A percentile compares a stretch with the other conserved stretches of the same genome.
phyloP scores from a whole-genome alignment of 176 grass and related monocot genomes.

The Tillandsia leiboldiana region DNA sequence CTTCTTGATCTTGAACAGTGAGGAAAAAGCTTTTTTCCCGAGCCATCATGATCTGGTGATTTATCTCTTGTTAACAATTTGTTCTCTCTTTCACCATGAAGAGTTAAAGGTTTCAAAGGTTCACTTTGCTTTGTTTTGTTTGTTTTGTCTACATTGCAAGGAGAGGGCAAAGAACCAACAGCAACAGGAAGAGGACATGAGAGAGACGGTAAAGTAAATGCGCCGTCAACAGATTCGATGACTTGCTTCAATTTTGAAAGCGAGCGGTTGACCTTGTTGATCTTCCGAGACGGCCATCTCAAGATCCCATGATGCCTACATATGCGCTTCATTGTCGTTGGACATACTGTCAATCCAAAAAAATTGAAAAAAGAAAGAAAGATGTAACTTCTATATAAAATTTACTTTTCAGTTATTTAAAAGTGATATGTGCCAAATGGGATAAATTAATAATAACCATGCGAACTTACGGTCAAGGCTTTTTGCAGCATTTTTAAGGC shows the following conservation, averaged over 20 bases:
- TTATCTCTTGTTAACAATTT: constrained; percentile 19
- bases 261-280: constrained; percentile 96
- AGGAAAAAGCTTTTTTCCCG: constrained; percentile 20
- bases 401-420: not conserved
- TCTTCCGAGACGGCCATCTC: constrained; percentile 91
- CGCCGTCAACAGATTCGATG: constrained; percentile 77
- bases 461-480: constrained; percentile 59
- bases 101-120: constrained; percentile 33
- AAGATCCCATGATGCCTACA: constrained; percentile 95
- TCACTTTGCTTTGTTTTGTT: constrained; percentile 37
- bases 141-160: constrained; percentile 42
- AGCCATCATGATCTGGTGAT: constrained; percentile 22
- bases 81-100: constrained; percentile 12
- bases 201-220: constrained; percentile 69
- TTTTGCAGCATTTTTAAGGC: constrained; percentile 87
- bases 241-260: constrained; percentile 87
- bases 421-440: not conserved
- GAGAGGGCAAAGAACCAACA: constrained; percentile 37
- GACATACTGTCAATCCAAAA: constrained; percentile 54
- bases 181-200: constrained; percentile 57
- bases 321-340: constrained; percentile 98
- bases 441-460: not conserved
- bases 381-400: not conserved
- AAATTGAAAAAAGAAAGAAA: not conserved
- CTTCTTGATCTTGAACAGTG: constrained; percentile 44